Percentiles rank a stretch among this genome's conserved stretches.
These are phyloP conservation scores for Dryas alaskensis DNA, from an alignment of 306 rosid genomes.

Conservation along the genomic window DNA sequence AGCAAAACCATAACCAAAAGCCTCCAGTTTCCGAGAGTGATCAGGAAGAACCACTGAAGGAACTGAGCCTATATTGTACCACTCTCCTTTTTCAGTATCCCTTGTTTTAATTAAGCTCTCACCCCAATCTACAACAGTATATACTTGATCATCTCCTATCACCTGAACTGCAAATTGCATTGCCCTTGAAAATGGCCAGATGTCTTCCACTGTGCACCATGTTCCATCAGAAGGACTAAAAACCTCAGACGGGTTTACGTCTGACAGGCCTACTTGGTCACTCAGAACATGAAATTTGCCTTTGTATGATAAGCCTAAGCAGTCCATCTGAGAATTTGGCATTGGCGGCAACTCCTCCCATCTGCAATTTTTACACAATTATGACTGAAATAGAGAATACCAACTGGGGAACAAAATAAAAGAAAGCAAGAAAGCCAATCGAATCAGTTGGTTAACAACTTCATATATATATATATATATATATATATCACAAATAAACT, in stretches of 20 bases:
- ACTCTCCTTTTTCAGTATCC: conserved; percentile 30
- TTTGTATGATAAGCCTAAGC: conserved; percentile 32
- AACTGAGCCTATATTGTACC: conserved; percentile 31
- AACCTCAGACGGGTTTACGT: conserved; percentile 25
- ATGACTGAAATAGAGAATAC: neutral
- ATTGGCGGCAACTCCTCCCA: conserved; percentile 38
- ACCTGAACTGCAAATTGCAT: conserved; percentile 39
- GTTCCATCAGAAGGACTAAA: conserved; percentile 21
- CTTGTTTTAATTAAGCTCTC: conserved; percentile 38
- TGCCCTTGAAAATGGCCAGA: conserved; percentile 38
- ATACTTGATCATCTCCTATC: conserved; percentile 22
- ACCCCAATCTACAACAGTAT: conserved; percentile 37
- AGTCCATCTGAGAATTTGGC: conserved; percentile 29
- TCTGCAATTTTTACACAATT: conserved; percentile 20
- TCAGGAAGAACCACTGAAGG: conserved; percentile 28
- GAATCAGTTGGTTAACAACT: neutral
- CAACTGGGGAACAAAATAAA: neutral
- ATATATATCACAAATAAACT: neutral
- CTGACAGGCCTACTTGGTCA: conserved; percentile 29
- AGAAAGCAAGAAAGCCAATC: neutral
- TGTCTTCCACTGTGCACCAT: conserved; percentile 30
- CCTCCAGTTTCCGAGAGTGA: conserved; percentile 32
- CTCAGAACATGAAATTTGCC: conserved; percentile 34
- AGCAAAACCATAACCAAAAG: conserved; percentile 37
- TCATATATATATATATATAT: neutral